These are phyloP conservation scores for Aureobasidium mangrovei DNA, from an alignment of 2,329 filamentous ascomycete species.

Conservation along the genomic window DNA sequence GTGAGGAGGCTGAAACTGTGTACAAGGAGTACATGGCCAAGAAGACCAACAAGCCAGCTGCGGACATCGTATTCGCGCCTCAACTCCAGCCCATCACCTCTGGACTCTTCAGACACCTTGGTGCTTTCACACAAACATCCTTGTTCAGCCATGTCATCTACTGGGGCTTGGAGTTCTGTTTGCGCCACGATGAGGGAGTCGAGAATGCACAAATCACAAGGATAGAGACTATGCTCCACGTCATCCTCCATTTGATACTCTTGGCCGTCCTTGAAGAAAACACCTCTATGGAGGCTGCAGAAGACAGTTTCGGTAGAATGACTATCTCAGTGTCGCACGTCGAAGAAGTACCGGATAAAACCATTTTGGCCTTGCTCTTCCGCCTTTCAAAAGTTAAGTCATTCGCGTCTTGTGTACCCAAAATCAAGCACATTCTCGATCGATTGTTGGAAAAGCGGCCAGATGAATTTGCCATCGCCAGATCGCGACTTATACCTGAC, in stretches of 20 bases:
- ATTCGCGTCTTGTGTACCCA: slow-evolving; percentile 74
- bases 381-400: slow-evolving; percentile 55
- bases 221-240: slow-evolving; percentile 84
- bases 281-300: not conserved
- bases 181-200: slow-evolving; percentile 59
- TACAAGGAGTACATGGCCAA: slow-evolving; percentile 83
- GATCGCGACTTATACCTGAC: slow-evolving; percentile 45
- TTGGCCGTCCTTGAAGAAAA: slow-evolving; percentile 76
- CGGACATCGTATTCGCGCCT: slow-evolving; percentile 88
- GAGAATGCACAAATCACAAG: slow-evolving; percentile 71
- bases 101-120: slow-evolving; percentile 67
- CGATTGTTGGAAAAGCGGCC: slow-evolving; percentile 79
- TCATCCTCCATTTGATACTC: slow-evolving; percentile 78
- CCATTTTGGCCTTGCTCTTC: slow-evolving; percentile 46
- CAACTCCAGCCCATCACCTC: slow-evolving; percentile 65
- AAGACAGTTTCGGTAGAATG: slow-evolving; percentile 16
- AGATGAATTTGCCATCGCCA: slow-evolving; percentile 59
- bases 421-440: slow-evolving; percentile 74
- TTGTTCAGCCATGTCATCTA: slow-evolving; percentile 87
- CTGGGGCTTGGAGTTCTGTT: slow-evolving; percentile 74
- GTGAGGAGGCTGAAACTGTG: slow-evolving; percentile 85
- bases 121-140: slow-evolving; percentile 71
- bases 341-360: slow-evolving; percentile 20
- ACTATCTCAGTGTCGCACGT: not conserved
- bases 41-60: slow-evolving; percentile 68